A percentile compares a stretch with the other conserved stretches of the same genome.
Evolutionary conservation across 495 filamentous ascomycete species (phyloP).

Genomic region (Penicillium crystallinum): DNA sequence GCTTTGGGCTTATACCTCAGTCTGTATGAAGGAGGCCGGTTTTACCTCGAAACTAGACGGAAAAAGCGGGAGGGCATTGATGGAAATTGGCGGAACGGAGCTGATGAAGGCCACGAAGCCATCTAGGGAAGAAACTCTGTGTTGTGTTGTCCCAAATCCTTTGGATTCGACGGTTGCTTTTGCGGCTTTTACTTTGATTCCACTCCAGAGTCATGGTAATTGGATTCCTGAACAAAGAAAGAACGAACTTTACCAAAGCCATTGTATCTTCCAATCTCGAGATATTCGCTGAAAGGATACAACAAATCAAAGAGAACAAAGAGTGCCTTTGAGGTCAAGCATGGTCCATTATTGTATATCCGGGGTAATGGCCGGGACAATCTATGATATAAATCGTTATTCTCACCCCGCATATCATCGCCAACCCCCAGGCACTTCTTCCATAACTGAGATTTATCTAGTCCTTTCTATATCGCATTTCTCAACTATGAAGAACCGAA

Average conservation of each 20-base stretch:
- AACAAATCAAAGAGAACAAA: background rate
- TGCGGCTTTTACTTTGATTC: background rate
- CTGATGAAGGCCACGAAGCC: conserved; percentile 1
- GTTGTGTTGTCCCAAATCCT: background rate
- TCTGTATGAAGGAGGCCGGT: conserved; percentile 73
- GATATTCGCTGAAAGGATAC: background rate
- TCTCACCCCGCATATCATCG: background rate
- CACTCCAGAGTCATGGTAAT: background rate
- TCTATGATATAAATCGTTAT: background rate
- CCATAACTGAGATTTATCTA: background rate
- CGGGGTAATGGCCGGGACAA: background rate
- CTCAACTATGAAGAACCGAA: background rate
- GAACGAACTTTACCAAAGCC: background rate
- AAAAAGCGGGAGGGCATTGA: conserved; percentile 11
- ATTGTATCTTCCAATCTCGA: background rate
- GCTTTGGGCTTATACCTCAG: conserved; percentile 81
- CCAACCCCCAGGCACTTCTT: background rate
- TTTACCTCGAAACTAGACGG: conserved; percentile 56
- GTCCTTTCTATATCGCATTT: background rate
- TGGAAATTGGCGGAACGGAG: background rate
- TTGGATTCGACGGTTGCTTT: background rate
- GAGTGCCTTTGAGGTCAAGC: background rate
- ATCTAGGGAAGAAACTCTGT: background rate
- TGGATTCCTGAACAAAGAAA: background rate
- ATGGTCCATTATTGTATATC: background rate